Evolutionary conservation across 306 rosid genomes (phyloP).

Genomic region (Mimosa bimucronata): DNA sequence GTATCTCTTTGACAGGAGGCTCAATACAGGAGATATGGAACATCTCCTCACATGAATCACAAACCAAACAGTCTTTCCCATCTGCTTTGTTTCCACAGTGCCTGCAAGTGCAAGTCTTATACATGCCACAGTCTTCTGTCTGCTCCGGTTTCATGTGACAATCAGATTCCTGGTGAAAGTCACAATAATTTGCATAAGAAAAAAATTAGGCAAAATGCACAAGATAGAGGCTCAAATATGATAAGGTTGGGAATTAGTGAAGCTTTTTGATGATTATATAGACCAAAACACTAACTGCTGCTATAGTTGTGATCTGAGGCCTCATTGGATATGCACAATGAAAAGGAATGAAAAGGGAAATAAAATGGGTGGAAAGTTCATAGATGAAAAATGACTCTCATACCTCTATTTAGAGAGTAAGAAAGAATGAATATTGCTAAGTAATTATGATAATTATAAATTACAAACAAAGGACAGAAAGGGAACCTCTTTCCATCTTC

Average conservation of each 20-base stretch:
- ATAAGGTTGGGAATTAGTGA: background rate
- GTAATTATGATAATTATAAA: background rate
- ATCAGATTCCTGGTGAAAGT: conserved; percentile 50
- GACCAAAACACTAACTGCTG: conserved; percentile 6
- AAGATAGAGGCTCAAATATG: conserved; percentile 19
- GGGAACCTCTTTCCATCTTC: background rate
- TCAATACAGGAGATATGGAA: conserved; percentile 86
- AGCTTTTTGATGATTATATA: background rate
- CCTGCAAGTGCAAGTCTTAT: conserved; percentile 65
- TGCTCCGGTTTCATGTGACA: conserved; percentile 64
- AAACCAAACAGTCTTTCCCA: conserved; percentile 78
- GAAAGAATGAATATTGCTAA: background rate
- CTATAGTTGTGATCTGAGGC: background rate
- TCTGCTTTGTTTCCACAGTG: conserved; percentile 73
- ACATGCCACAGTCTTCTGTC: conserved; percentile 45
- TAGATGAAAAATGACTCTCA: background rate
- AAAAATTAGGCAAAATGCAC: background rate
- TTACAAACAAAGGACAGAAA: background rate
- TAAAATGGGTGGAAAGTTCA: background rate
- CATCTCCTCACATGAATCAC: conserved; percentile 96
- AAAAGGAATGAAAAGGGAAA: background rate
- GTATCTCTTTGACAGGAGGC: conserved; percentile 83
- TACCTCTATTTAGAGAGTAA: background rate
- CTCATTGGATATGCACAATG: background rate
- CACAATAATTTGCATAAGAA: background rate